Evolutionary conservation across 2,329 filamentous ascomycete genomes (phyloP), one percentile per base, ranked within the genome.

Genomic region (Pseudopyricularia cyperi): DNA sequence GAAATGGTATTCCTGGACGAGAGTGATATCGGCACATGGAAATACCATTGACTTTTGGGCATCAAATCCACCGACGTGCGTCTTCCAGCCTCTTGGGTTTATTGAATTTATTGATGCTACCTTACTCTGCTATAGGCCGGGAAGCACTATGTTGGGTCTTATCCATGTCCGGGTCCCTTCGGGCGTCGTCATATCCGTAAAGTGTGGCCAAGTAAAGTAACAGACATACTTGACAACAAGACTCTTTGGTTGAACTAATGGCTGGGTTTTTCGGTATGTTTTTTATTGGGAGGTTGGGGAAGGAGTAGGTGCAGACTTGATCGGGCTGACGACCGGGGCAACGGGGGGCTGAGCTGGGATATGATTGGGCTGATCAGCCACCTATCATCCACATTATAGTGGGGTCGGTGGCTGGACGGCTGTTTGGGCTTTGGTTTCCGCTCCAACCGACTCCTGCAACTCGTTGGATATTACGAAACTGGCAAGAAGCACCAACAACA

Each of bases 11-110:
- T 19, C 22, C 22, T 42, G 37, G n/a, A 42, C n/a, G 37, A 42
- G 37, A n/a, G 37, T 42, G n/a, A n/a, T n/a, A n/a, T 42, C 7
- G 17, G 7, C 9, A 42, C 37, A 42, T 42, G 37, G 37, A 42
- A 42, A 42, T 42, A 42, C 17, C 37, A 42, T n/a, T 19, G 37
- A 19, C 37, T 19, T 19, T 35, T 42, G 17, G 37, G 37, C 22
- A 42, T 19, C 22, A 19, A 32, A 48, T 48, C 47, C 47, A 48
- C 30, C 17, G 19, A 22, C 17, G 19, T 33, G 9, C 35, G 19
- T 46, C 47, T n/a, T n/a, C 55, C 48, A 48, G 39, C 39, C 49
- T 35, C 46, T n/a, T n/a, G n/a, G n/a, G n/a, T n/a, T n/a, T n/a
- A n/a, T n/a, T n/a, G n/a, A n/a, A n/a, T n/a, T n/a, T n/a, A n/a